Conservation (phyloP, 257 asterid species). For the Solanum rostratum region DNA sequence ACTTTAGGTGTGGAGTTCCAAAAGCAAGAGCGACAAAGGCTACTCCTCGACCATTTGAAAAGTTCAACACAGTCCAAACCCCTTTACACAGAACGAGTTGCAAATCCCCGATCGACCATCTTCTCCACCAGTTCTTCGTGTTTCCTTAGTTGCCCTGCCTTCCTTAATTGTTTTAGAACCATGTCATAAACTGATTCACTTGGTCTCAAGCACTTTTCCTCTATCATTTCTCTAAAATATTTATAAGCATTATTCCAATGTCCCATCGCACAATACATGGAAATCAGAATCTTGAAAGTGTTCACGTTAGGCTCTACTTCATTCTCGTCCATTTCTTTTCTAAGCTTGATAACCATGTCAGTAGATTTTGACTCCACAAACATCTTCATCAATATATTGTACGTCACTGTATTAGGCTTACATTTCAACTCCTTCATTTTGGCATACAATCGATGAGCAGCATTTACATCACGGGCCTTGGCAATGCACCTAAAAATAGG, state of each 20-base stretch:
- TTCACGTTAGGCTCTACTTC: conserved; percentile 78
- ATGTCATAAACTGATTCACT: conserved; percentile 42
- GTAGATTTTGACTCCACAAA: conserved; percentile 59
- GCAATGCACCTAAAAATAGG: conserved; percentile 75
- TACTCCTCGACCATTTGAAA: neutral
- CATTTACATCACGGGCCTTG: conserved; percentile 57
- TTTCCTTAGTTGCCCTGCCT: conserved; percentile 82
- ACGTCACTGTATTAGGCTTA: conserved; percentile 58
- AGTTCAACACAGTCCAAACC: neutral
- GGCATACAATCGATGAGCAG: conserved; percentile 56
- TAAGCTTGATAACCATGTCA: conserved; percentile 81
- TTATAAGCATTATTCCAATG: conserved; percentile 84
- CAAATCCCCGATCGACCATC: conserved; percentile 59
- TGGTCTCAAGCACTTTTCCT: conserved; percentile 66
- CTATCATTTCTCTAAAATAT: conserved; percentile 69
- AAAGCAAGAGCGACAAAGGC: neutral
- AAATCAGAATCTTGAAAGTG: conserved; percentile 53
- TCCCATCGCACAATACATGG: conserved; percentile 71
- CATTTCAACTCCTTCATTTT: conserved; percentile 71
- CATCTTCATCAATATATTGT: conserved; percentile 80
- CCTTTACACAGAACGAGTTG: neutral
- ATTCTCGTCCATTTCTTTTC: conserved; percentile 70
- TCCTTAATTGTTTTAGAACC: conserved; percentile 68
- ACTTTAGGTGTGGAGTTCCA: neutral
- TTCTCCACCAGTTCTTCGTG: conserved; percentile 78